Evolutionary conservation across 257 asterid genomes (phyloP).

Genomic region (Scutellaria barbata): DNA sequence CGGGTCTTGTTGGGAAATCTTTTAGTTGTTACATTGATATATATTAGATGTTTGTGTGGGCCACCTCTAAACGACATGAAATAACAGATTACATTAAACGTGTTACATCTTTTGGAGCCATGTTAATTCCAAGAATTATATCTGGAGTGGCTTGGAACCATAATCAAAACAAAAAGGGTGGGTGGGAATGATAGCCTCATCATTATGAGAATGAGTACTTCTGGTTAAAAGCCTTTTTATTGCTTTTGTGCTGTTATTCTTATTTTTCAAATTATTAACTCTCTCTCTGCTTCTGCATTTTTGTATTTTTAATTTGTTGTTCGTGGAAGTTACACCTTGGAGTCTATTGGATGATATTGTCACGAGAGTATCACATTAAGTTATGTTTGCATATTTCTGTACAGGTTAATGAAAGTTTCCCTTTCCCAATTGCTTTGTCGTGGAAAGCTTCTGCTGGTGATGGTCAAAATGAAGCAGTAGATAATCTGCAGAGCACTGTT

Average conservation of each 20-base stretch:
- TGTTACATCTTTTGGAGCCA: neutral
- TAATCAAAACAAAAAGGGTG: neutral
- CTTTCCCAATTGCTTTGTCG: slow-evolving; percentile 75
- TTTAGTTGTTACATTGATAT: neutral
- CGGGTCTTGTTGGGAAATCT: neutral
- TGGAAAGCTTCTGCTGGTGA: slow-evolving; percentile 80
- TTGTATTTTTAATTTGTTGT: too few relatives aligned
- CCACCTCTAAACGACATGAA: too few relatives aligned
- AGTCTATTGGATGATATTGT: neutral
- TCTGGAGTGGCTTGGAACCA: neutral
- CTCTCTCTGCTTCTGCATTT: neutral
- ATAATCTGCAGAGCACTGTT: slow-evolving; percentile 70
- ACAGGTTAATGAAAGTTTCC: slow-evolving; percentile 81
- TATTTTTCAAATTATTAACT: neutral
- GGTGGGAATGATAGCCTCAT: neutral
- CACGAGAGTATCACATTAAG: neutral
- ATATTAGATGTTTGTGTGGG: too few relatives aligned
- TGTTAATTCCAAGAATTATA: neutral
- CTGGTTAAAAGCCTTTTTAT: neutral
- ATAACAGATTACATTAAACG: too few relatives aligned
- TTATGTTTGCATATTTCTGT: slow-evolving; percentile 1
- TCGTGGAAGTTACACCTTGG: neutral
- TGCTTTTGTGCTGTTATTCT: neutral
- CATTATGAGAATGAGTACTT: neutral
- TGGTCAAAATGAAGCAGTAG: slow-evolving; percentile 60